These are phyloP conservation scores for Fusarium sp. DNA, from an alignment of 2,329 filamentous ascomycete species.

Conservation along the genomic window DNA sequence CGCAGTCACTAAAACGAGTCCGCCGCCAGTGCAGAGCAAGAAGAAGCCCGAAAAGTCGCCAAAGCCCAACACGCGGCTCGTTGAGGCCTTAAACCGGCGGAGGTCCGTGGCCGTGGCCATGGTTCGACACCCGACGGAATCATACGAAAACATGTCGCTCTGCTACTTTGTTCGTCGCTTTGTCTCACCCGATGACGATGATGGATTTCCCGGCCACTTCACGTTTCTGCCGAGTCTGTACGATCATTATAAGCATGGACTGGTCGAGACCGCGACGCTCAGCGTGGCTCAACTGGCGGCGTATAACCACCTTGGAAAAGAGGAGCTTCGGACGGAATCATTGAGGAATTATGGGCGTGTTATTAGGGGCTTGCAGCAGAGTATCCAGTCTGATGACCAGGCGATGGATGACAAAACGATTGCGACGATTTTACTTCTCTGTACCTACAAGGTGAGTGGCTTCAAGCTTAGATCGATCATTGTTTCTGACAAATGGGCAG, in stretches of 20 bases:
- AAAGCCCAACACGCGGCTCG: slow-evolving; percentile 1
- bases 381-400: slow-evolving; percentile 43
- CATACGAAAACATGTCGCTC: slow-evolving; percentile 49
- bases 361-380: slow-evolving; percentile 48
- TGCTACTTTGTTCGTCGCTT: slow-evolving; percentile 53
- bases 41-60: not conserved
- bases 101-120: slow-evolving; percentile 15
- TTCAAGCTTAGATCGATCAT: no score
- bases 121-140: slow-evolving; percentile 20
- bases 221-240: slow-evolving; percentile 51
- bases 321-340: slow-evolving; percentile 47
- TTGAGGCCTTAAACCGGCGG: not conserved
- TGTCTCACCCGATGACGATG: slow-evolving; percentile 47
- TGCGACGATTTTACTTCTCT: slow-evolving; percentile 49
- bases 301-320: slow-evolving; percentile 51
- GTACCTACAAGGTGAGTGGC: slow-evolving; percentile 46
- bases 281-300: slow-evolving; percentile 53
- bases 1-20: not conserved
- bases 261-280: slow-evolving; percentile 50
- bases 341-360: slow-evolving; percentile 49
- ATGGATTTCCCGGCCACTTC: slow-evolving; percentile 52
- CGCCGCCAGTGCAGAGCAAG: slow-evolving; percentile 1
- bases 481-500: slow-evolving; percentile 29
- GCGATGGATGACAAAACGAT: slow-evolving; percentile 50
- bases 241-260: slow-evolving; percentile 43